Percentiles rank a stretch among this genome's conserved stretches.
Evolutionary conservation across 2,329 filamentous ascomycete species (phyloP).

Genomic region (Epicoccum nigrum): DNA sequence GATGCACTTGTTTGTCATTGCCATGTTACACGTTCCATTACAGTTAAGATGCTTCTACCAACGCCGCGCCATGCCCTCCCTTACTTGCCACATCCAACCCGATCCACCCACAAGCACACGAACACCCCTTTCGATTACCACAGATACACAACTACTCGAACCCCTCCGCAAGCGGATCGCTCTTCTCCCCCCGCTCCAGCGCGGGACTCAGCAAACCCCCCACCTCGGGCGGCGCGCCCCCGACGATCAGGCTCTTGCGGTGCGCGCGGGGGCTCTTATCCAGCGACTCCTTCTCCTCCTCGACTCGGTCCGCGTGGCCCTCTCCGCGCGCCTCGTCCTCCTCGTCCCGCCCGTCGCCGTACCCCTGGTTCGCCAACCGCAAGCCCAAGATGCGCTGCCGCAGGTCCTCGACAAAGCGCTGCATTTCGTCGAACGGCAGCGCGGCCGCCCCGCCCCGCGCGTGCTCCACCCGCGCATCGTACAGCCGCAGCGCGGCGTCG

Average conservation of each 20-base stretch:
- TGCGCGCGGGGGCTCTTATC: constrained; percentile 46
- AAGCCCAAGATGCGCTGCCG: constrained; percentile 64
- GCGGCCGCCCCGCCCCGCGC: constrained; percentile 14
- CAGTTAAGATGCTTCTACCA: neutral
- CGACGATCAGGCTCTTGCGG: constrained; percentile 51
- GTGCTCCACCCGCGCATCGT: constrained; percentile 50
- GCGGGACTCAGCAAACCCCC: constrained; percentile 41
- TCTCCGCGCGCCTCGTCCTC: constrained; percentile 21
- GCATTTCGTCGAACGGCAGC: constrained; percentile 60
- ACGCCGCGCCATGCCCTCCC: constrained; percentile 9
- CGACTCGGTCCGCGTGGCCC: constrained; percentile 31
- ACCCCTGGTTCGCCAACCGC: constrained; percentile 48
- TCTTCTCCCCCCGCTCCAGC: constrained; percentile 34
- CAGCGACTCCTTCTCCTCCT: constrained; percentile 47
- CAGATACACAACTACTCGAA: constrained; percentile 34
- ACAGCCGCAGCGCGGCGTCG: constrained; percentile 67
- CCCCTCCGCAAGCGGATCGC: constrained; percentile 34
- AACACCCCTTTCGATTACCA: neutral
- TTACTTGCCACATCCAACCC: too few species aligned
- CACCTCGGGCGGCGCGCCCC: constrained; percentile 32
- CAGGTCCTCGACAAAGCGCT: constrained; percentile 69
- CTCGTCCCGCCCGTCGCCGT: constrained; percentile 45
- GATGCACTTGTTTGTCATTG: too few species aligned
- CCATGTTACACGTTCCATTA: neutral
- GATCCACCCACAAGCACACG: too few species aligned